These are phyloP conservation scores for Glaciozyma martinii DNA, from an alignment of 768 basidiomycete genomes.

Conservation along the genomic window DNA sequence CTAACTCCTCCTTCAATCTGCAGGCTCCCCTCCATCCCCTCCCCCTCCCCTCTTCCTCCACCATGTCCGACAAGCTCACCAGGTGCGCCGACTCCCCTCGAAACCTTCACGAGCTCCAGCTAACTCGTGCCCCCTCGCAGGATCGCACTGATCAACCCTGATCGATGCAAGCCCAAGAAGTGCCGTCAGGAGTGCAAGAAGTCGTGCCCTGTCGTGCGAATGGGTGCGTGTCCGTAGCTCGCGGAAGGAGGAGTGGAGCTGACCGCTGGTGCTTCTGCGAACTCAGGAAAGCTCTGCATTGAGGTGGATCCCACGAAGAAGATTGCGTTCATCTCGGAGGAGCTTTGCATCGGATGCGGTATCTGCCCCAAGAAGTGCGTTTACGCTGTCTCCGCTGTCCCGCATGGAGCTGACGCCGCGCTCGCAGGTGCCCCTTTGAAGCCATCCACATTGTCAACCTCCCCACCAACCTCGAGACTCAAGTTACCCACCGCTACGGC, in stretches of 20 bases:
- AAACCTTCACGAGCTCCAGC: too few relatives aligned
- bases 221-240: conserved; percentile 53
- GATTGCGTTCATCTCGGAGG: conserved; percentile 98
- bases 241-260: neutral
- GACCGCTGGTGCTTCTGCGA: too few relatives aligned
- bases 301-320: conserved; percentile 77
- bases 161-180: conserved; percentile 85
- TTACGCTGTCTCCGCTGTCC: neutral
- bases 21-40: too few relatives aligned
- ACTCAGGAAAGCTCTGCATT: conserved; percentile 92
- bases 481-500: conserved; percentile 96
- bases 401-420: neutral
- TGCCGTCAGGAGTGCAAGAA: conserved; percentile 95
- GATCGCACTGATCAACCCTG: conserved; percentile 49
- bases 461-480: conserved; percentile 87
- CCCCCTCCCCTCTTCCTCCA: too few relatives aligned
- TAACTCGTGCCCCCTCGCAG: neutral
- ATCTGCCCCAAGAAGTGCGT: conserved; percentile 98
- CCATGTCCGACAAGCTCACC: too few relatives aligned
- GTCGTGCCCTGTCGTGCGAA: conserved; percentile 94
- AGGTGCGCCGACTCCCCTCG: too few relatives aligned
- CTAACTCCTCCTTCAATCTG: too few relatives aligned
- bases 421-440: conserved; percentile 80
- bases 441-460: conserved; percentile 98
- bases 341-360: conserved; percentile 98